Base-by-base conservation (phyloP, 1,284 basidiomycete genomes). In the Volvariella volvacea region DNA sequence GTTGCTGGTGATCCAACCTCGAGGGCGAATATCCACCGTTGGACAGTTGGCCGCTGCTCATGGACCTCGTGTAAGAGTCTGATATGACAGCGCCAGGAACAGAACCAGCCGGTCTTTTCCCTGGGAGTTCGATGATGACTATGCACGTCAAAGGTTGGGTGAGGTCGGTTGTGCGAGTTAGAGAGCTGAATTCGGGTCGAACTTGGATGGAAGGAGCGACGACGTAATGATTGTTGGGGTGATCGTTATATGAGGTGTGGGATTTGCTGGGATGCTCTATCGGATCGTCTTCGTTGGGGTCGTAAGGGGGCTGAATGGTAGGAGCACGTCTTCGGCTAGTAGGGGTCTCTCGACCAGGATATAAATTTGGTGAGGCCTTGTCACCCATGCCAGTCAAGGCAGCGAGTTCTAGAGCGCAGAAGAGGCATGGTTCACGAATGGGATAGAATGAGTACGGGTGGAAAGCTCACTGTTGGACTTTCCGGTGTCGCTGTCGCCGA, bases 141-240 rank as follows among this genome's bases (percentile, higher is more conserved):
- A 96, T 88, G 56, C 91, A 94, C 10, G 92, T 93, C 50, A 96
- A 69, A 1, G 87, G 84, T 58, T 90, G 87, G 47, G 71, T 83
- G 39, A 77, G 61, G 54, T 93, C 91, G 47, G 66, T 66, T 42
- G 76, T 81, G 46, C 88, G 78, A 16, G 86, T 79, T 41, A 95
- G 74, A 34, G 84, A 84, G 1, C 83, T 74, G 61, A 89, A 93
- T 64, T 97, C 93, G 3, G 93, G 83, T 41, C 85, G 80, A 55
- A 95, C 88, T 58, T 88, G 84, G 55, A 97, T 92, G 16, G 82
- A 82, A 2, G 93, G 93, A 0, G 90, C 80, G 54, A 94, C 82
- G 51, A 95, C 78, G 57, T 88, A 88, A 47, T 74, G 71, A 12
- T 28, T 28, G 25, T 28, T n/a, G 8, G 72, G 62, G 37, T 73